These are phyloP conservation scores for Vaccinium myrtillus DNA, from an alignment of 148 eudicot species.

Conservation along the genomic window DNA sequence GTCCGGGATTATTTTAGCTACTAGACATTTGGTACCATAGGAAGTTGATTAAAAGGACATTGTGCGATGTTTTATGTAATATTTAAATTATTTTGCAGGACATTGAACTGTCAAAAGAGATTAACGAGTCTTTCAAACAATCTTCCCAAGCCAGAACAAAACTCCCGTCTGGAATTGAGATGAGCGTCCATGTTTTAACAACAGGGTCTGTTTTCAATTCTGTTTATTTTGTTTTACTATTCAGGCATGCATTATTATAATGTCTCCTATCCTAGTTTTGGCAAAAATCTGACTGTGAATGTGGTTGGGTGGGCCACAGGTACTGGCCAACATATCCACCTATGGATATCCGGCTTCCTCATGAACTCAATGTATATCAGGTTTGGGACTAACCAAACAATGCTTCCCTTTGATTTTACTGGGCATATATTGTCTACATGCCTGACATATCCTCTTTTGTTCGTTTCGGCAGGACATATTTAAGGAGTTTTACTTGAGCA, in stretches of 20 bases:
- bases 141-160: slow-evolving; percentile 96
- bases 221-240: neutral
- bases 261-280: neutral
- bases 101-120: slow-evolving; percentile 92
- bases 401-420: neutral
- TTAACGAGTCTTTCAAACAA: slow-evolving; percentile 95
- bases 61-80: neutral
- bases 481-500: slow-evolving; percentile 92
- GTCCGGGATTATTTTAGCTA: neutral
- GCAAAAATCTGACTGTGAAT: slow-evolving; percentile 2
- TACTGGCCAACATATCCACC: slow-evolving; percentile 99
- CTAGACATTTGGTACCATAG: neutral
- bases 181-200: slow-evolving; percentile 97
- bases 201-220: slow-evolving; percentile 66
- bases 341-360: slow-evolving; percentile 95
- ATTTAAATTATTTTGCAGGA: slow-evolving; percentile 49
- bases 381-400: slow-evolving; percentile 35
- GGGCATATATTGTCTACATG: neutral
- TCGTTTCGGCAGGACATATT: slow-evolving; percentile 71
- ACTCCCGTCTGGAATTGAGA: slow-evolving; percentile 94
- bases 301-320: slow-evolving; percentile 42
- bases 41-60: neutral
- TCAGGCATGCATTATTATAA: neutral
- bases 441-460: slow-evolving; percentile 11
- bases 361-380: slow-evolving; percentile 96